A percentile compares a stretch with the other conserved stretches of the same genome.
These are phyloP conservation scores for Solanum hybrid DNA, from an alignment of 305 asterid species.

Conservation along the genomic window DNA sequence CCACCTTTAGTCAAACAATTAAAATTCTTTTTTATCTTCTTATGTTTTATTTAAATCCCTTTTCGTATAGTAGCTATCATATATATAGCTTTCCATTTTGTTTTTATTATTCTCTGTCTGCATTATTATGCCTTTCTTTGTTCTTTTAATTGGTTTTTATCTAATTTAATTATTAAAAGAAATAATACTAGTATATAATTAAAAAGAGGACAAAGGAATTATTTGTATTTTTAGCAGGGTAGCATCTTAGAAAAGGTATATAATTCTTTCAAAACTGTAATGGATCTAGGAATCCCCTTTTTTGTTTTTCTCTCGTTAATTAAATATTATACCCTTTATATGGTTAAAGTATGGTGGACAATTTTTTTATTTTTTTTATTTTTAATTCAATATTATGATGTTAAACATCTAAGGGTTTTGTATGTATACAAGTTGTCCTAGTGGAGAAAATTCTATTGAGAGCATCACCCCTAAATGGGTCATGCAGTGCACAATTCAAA, in stretches of 20 bases:
- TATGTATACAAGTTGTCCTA: neutral
- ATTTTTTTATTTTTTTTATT: neutral
- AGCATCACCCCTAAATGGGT: neutral
- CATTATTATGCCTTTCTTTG: neutral
- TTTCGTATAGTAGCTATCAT: neutral
- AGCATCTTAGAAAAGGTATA: neutral
- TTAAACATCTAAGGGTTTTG: neutral
- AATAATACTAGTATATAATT: neutral
- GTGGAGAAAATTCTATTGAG: neutral
- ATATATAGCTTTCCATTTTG: neutral
- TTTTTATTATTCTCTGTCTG: neutral
- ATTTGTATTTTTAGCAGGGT: neutral
- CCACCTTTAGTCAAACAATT: neutral
- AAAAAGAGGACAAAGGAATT: neutral
- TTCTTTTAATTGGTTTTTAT: neutral
- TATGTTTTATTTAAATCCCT: neutral
- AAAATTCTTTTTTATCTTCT: neutral
- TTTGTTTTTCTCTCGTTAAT: neutral
- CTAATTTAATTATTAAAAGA: neutral
- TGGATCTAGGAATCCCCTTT: neutral
- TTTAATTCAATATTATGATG: neutral
- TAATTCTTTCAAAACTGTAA: neutral
- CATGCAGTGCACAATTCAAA: too few relatives aligned
- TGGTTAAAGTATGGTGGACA: neutral
- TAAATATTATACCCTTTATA: neutral